Base-by-base conservation (phyloP, 2,329 filamentous ascomycete species). In the Botrytis elliptica region DNA sequence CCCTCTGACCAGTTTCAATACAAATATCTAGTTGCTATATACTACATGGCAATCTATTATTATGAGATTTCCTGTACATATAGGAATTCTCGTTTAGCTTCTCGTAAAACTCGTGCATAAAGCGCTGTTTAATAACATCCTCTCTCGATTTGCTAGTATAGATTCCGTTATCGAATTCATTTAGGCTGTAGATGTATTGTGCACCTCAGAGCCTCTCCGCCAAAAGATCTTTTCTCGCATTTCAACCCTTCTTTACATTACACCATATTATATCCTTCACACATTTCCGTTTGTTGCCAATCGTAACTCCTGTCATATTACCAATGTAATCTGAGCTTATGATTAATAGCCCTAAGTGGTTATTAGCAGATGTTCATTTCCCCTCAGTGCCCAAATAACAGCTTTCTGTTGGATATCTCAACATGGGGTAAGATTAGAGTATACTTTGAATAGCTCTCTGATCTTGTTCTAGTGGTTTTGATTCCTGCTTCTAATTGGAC, bases 61-160 rank as follows among this genome's bases (percentile, higher is more conserved):
- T 57, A 7, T 4, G 16, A 33, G 14, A 33, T 18, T 16, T 9
- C 3, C 14, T 57, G 6, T 29, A 9, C 4, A 2, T 57, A 7
- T 18, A 18, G n/a, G 16, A 3, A 33, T 29, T 18, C 3, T 57
- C n/a, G 7, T 57, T 29, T 7, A 18, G 1, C 18, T 29, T 29
- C 16, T 18, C 3, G n/a, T 57, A 4, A 18, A 9, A 29, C 2
- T 29, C 14, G 2, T 57, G 14, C 3, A 29, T 16, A 18, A 29
- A 9, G 5, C 2, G 12, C 0, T 16, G 4, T 57, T 29, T 7
- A 16, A 3, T 3, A 33, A 18, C 4, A 8, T 9, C 0, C n/a
- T 57, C 10, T n/a, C n/a, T 57, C n/a, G 52, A 29, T 57, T 55
- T 8, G 14, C 14, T 29, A 18, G 14, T 18, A 7, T 16, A 2